Evolutionary conservation across 1,139 yeast species (phyloP), one percentile per base, ranked within the genome.

Genomic region (Saccharomyces hybrid): DNA sequence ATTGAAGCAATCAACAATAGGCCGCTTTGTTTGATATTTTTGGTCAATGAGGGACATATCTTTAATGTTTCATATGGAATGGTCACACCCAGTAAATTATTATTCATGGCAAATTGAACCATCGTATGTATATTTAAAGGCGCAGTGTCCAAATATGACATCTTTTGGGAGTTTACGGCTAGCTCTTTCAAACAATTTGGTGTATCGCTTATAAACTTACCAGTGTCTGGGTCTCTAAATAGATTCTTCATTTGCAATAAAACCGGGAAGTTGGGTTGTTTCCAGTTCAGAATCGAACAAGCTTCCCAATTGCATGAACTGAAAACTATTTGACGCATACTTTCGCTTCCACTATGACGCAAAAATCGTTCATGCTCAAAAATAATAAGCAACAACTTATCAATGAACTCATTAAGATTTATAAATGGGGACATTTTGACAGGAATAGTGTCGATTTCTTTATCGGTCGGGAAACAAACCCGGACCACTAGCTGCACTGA

Each of bases 191-290:
- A 56, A 49, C 58, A 61, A 51, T 69, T 65, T 2, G 71, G 66
- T 0, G 73, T 73, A 67, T 54, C 81, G 74, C 67, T 75, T 67
- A 26, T 68, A 58, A 76, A 76, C 51, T 60, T 58, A 48, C 73
- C 66, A 41, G 42, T 38, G 11, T 59, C 53, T 16, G 32, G 14
- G 28, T 60, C 55, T 46, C 69, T 66, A 58, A 75, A 73, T 41
- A 84, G 75, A 11, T 90, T 88, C 63, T 82, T 85, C 81, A 91
- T 82, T 52, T 84, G 81, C 71, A 88, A 86, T 61, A 93, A 85
- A 0, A 93, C 98, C 0, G 99, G 97, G 72, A 87, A 93, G 70
- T 91, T 93, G 4, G 99, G 99, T 72, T 93, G 99, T 71, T 93
- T 93, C 99, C 99, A 93, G 70, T 93, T 93, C 62, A 93, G 75